Conservation (phyloP, 148 eudicot species). For the Rhododendron griersonianum region DNA sequence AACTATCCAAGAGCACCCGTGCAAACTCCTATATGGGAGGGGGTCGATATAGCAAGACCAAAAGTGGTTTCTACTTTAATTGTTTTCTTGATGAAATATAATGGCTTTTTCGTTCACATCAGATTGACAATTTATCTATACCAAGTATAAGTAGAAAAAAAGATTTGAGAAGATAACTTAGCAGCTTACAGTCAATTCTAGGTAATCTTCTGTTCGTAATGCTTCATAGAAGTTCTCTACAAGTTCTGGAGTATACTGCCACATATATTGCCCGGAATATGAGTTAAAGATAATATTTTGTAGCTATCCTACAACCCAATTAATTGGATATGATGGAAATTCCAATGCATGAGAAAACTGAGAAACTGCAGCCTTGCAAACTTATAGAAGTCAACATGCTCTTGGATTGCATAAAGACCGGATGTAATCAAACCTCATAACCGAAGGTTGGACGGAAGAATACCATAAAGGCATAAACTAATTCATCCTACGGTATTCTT, state of each 20-base stretch:
- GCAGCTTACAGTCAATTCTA: neutral
- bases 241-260: neutral
- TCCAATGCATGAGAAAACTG: neutral
- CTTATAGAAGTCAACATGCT: neutral
- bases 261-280: neutral
- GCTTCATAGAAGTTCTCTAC: neutral
- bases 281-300: neutral
- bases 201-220: neutral
- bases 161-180: neutral
- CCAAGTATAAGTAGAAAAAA: neutral
- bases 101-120: neutral
- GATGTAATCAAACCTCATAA: neutral
- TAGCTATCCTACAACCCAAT: neutral
- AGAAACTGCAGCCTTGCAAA: neutral
- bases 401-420: neutral
- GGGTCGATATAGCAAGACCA: neutral
- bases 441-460: neutral
- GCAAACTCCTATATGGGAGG: neutral
- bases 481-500: neutral
- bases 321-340: neutral
- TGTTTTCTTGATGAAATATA: neutral
- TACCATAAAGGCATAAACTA: neutral
- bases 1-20: neutral
- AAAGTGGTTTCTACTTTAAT: neutral
- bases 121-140: neutral